Base-by-base conservation (phyloP, 1,284 basidiomycete species). In the Ustilago hordei region DNA sequence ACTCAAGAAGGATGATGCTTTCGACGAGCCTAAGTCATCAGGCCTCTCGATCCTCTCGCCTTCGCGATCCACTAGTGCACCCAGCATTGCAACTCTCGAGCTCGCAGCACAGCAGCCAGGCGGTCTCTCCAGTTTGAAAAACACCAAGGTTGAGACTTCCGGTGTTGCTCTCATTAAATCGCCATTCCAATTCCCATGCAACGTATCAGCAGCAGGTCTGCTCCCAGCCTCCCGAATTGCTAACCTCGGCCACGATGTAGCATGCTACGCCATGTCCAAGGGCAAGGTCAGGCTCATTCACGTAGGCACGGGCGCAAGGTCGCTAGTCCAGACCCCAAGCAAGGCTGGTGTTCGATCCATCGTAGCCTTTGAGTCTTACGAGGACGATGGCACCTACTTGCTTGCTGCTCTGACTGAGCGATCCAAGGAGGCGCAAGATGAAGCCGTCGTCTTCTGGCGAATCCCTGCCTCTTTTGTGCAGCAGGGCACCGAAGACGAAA, bases 231-330 rank as follows among this genome's bases (percentile, higher is more conserved):
- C 56, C 7, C 64, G 71, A 53, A 38, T 69, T 48, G 66, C 62
- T 60, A 64, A 58, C n/a, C 28, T 75, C 2, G 58, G 68, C 34
- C 55, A 56, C 41, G 23, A 64, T 15, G 66, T 69, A 5, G 69
- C 64, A 2, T 65, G 63, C 55, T 78, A 78, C 54, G 45, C 62
- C 43, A 78, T 75, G 72, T 61, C 60, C 31, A 78, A 78, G 57
- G 72, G 72, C 58, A 75, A 69, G 36, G 23, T 70, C 31, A 69
- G 76, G 38, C 61, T 78, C 47, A 64, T 78, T n/a, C 60, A 78
- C 60, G 32, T 63, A 15, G 45, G 48, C 15, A 69, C 71, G 2
- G 76, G 76, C 9, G 64, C 56, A 12, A 57, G 76, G 17, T 28
- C 57, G 17, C 54, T 78, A 1, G 55, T 73, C 2, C 65, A 60